phyloP scores from a whole-genome alignment of 805 yeast genomes.

The Maudiozyma serrabonitensis region DNA sequence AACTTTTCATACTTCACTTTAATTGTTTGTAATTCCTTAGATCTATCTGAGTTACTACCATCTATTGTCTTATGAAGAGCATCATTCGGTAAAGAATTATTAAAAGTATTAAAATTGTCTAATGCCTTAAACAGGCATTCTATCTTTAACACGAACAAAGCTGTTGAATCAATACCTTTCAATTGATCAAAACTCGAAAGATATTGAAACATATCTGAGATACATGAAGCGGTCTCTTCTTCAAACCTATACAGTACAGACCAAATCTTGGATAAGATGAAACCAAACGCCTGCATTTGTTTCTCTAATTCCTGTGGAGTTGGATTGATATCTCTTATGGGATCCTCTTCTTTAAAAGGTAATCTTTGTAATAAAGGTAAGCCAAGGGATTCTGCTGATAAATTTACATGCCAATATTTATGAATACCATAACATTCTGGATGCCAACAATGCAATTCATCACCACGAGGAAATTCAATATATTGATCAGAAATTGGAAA shows the following conservation, averaged over 20 bases:
- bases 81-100: neutral
- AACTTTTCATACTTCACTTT: conserved; percentile 32
- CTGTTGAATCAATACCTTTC: conserved; percentile 61
- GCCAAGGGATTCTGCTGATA: conserved; percentile 54
- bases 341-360: conserved; percentile 14
- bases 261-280: conserved; percentile 62
- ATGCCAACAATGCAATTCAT: conserved; percentile 94
- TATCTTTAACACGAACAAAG: conserved; percentile 59
- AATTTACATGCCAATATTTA: conserved; percentile 88
- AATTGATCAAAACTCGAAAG: conserved; percentile 66
- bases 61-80: neutral
- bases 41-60: neutral
- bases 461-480: conserved; percentile 86
- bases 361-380: conserved; percentile 27
- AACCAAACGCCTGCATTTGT: conserved; percentile 59
- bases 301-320: conserved; percentile 40
- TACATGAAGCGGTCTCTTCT: conserved; percentile 80
- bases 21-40: conserved; percentile 2
- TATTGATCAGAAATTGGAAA: conserved; percentile 88
- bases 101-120: conserved; percentile 37
- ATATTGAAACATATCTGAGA: conserved; percentile 81
- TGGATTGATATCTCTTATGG: conserved; percentile 29
- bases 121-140: conserved; percentile 71
- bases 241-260: conserved; percentile 78
- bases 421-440: conserved; percentile 98